Percentiles rank a stretch among this genome's conserved stretches.
These are phyloP conservation scores for Simmondsia chinensis DNA, from an alignment of 148 eudicot genomes.

Conservation along the genomic window DNA sequence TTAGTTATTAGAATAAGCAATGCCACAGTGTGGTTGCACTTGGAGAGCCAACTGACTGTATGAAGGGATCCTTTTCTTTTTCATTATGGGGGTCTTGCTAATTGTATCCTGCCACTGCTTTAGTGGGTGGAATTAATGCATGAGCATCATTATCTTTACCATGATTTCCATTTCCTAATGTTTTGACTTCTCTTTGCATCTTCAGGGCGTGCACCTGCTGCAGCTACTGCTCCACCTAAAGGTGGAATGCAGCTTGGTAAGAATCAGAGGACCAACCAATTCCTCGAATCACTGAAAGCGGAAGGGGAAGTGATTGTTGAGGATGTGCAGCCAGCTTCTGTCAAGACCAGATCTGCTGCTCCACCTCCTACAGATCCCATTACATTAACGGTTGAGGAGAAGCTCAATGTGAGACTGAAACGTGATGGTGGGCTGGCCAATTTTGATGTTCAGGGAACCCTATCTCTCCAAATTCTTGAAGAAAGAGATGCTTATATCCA, in stretches of 20 bases:
- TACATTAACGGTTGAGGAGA: conserved; percentile 86
- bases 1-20: too few relatives aligned
- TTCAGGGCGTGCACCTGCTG: conserved; percentile 62
- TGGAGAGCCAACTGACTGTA: too few relatives aligned
- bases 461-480: conserved; percentile 84
- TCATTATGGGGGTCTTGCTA: too few relatives aligned
- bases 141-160: too few relatives aligned
- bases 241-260: conserved; percentile 98
- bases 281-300: conserved; percentile 94
- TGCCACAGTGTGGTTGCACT: too few relatives aligned
- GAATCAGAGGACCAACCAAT: conserved; percentile 69
- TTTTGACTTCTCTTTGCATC: conserved; percentile 4
- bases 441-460: conserved; percentile 91
- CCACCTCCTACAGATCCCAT: conserved; percentile 84
- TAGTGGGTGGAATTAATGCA: too few relatives aligned
- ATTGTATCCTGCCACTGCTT: too few relatives aligned
- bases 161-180: conserved; percentile 1
- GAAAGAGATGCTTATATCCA: conserved; percentile 88
- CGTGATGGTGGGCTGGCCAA: conserved; percentile 85
- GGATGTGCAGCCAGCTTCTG: conserved; percentile 68
- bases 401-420: conserved; percentile 77
- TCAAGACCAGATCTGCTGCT: conserved; percentile 68
- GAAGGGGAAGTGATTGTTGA: conserved; percentile 95
- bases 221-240: conserved; percentile 88
- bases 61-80: too few relatives aligned